phyloP scores from a whole-genome alignment of 352 stramenopile genomes.

The Phytophthora fragariaefolia region DNA sequence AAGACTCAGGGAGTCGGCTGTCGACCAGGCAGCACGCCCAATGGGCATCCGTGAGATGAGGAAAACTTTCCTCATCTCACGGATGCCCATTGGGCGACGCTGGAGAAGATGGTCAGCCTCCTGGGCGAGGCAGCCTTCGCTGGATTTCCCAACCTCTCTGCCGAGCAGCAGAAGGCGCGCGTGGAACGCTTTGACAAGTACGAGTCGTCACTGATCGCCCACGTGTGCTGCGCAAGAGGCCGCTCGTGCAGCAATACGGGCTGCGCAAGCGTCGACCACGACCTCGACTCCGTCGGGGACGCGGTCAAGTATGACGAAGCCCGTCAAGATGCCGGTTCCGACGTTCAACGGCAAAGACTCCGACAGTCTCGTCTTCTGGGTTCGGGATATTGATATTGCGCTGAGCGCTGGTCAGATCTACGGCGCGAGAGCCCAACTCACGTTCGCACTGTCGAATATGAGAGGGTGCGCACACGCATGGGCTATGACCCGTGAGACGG shows the following conservation, averaged over 20 bases:
- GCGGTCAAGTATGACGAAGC: no score
- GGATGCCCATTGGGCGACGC: conserved; percentile 1
- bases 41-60: no score
- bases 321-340: no score
- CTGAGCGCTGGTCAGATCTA: conserved; percentile 4
- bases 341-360: no score
- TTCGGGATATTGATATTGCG: no score
- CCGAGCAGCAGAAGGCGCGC: neutral
- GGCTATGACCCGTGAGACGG: neutral
- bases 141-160: neutral
- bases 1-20: no score
- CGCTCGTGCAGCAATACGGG: no score
- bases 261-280: no score
- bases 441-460: neutral
- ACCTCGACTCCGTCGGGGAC: no score
- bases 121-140: neutral
- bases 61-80: neutral
- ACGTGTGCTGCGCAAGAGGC: neutral
- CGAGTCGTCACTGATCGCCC: neutral
- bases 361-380: no score
- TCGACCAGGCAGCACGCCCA: no score
- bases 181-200: conserved; percentile 8
- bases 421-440: neutral
- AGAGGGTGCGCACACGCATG: neutral
- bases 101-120: conserved; percentile 4